Evolutionary conservation across 2,329 filamentous ascomycete species (phyloP), one percentile per base, ranked within the genome.

Genomic region (Grosmannia clavigera): DNA sequence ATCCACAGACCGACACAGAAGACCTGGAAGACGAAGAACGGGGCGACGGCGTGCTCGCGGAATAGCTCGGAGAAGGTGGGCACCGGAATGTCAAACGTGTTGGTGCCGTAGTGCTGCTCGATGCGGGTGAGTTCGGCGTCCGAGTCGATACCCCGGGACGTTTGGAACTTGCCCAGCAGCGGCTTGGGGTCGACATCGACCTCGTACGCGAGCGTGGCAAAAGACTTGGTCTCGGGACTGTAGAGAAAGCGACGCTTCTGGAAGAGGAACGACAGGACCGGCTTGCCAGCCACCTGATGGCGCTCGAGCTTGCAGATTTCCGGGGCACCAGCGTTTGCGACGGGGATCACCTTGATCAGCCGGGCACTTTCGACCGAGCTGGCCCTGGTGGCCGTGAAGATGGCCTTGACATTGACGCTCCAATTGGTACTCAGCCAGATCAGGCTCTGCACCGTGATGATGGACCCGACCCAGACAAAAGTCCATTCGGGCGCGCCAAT

Each of bases 1-100:
- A 97, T 90, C 94, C 94, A 99, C 63, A 99, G 78, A 19, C 94
- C 95, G 61, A 99, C 94, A 68, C 95, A 99, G 78, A 99, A 99
- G 63, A 99, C 81, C 78, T 99, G 94, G 76, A 99, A 99, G 64
- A 99, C 92, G 75, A 99, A 99, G 79, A 99, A 99, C 5, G 94
- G 94, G 27, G 95, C 95, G 27, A 99, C 95, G 29, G 95, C 92
- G 73, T 99, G 95, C 74, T 99, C 94, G 74, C 95, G 89, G 82
- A 96, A 99, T 57, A 99, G 82, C 75, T 99, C 94, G 58, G 87
- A 85, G 67, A 99, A 99, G 12, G 88, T 92, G 4, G 95, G 94
- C 14, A 99, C 92, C 7, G 95, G 94, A 58, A 99, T 99, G 70
- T 99, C 94, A 71, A 99, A 99, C 16, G 88, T 91, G 71, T 99